Conservation (phyloP, 345 rosid genomes). For the Lepidium aucheri region DNA sequence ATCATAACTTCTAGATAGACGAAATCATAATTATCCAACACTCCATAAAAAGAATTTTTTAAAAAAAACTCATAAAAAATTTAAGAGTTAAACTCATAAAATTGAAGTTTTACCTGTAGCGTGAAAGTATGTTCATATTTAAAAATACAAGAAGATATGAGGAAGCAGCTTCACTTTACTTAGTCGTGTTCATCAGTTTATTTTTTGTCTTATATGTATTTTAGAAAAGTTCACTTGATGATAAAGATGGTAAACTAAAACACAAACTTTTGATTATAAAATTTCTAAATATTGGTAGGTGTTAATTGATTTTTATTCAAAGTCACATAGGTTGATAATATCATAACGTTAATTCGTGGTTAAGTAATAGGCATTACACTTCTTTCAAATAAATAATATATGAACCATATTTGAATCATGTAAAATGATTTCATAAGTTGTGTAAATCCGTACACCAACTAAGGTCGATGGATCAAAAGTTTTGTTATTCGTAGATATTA, state of each 20-base stretch:
- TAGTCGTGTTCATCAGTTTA: constrained; percentile 13
- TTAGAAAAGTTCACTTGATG: neutral
- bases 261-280: constrained; percentile 19
- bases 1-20: neutral
- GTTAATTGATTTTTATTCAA: constrained; percentile 11
- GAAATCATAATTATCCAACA: no score
- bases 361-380: constrained; percentile 23
- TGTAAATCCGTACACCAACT: neutral
- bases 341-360: constrained; percentile 13
- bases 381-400: neutral
- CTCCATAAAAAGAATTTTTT: no score
- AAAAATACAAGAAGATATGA: no score
- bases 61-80: no score
- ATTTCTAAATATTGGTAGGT: constrained; percentile 19
- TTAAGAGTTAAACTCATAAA: neutral
- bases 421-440: neutral
- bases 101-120: neutral
- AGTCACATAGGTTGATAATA: constrained; percentile 9
- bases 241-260: constrained; percentile 21
- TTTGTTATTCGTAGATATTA: no score
- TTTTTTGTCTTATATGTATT: neutral
- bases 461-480: no score
- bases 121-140: no score
- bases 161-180: constrained; percentile 23
- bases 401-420: neutral